Evolutionary conservation across 2,329 filamentous ascomycete species (phyloP).

Genomic region (Paecilomyces dactylethromorphus): DNA sequence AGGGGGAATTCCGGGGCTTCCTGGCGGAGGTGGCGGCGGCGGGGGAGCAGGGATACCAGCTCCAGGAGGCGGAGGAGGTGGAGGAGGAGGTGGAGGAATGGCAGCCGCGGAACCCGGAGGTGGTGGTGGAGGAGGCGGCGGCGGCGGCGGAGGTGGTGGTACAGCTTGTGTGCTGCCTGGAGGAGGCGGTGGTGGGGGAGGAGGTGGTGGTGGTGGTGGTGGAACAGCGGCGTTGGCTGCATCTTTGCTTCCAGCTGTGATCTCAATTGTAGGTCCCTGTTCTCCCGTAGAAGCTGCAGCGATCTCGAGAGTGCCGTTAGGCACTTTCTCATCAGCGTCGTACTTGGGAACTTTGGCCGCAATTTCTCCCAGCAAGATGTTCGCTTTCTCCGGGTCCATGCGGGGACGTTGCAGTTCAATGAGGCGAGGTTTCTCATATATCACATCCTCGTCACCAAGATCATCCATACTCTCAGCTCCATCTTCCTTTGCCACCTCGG

Average conservation of each 20-base stretch:
- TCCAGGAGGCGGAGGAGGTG: slow-evolving; percentile 39
- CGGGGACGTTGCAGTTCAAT: slow-evolving; percentile 68
- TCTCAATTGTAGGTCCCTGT: slow-evolving; percentile 1
- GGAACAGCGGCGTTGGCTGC: slow-evolving; percentile 23
- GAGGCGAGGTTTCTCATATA: slow-evolving; percentile 73
- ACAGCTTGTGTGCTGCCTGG: slow-evolving; percentile 28
- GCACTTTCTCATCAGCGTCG: slow-evolving; percentile 55
- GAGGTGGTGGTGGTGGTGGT: slow-evolving; percentile 35
- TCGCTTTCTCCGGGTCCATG: slow-evolving; percentile 55
- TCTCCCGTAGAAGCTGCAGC: slow-evolving; percentile 20
- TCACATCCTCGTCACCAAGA: slow-evolving; percentile 48
- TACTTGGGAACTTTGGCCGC: slow-evolving; percentile 70
- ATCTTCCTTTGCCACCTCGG: slow-evolving; percentile 27
- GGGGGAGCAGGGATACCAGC: slow-evolving; percentile 34
- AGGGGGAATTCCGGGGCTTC: slow-evolving; percentile 42
- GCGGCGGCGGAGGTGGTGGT: slow-evolving; percentile 44
- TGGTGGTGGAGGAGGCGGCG: slow-evolving; percentile 43
- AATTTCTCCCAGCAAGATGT: slow-evolving; percentile 65
- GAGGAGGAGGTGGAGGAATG: slow-evolving; percentile 39
- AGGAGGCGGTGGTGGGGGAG: slow-evolving; percentile 31
- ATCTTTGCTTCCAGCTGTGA: slow-evolving; percentile 3
- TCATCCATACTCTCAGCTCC: slow-evolving; percentile 29
- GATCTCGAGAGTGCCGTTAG: slow-evolving; percentile 65
- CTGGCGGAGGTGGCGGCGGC: slow-evolving; percentile 37
- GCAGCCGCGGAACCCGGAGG: slow-evolving; percentile 37